Conservation (phyloP, 352 stramenopile species). For the Globisporangium nagaii region DNA sequence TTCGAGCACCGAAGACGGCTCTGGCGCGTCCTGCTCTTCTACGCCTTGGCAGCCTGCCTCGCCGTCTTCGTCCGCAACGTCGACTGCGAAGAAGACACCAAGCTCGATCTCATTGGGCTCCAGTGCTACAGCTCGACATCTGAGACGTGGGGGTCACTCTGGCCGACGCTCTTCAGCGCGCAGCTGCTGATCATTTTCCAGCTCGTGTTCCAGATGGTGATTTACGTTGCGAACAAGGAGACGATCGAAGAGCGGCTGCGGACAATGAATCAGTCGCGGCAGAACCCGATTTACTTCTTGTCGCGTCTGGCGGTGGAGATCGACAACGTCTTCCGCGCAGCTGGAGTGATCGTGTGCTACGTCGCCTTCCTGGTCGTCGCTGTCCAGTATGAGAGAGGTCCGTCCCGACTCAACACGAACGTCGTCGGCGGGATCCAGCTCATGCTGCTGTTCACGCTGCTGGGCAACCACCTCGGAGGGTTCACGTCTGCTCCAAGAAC, state of each 20-base stretch:
- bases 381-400: constrained; percentile 53
- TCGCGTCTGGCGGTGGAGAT: constrained; percentile 67
- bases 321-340: constrained; percentile 71
- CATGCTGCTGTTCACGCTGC: constrained; percentile 49
- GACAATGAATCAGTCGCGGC: constrained; percentile 52
- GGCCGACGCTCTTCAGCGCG: constrained; percentile 74
- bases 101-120: constrained; percentile 61
- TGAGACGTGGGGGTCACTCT: constrained; percentile 65
- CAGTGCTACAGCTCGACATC: constrained; percentile 57
- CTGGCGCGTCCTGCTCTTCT: constrained; percentile 73
- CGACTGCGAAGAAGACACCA: constrained; percentile 37
- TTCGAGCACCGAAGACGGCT: constrained; percentile 71
- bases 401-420: constrained; percentile 54
- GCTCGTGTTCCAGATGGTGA: constrained; percentile 80
- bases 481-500: constrained; percentile 61
- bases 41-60: constrained; percentile 66
- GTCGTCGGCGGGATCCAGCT: constrained; percentile 59
- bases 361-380: constrained; percentile 60
- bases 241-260: constrained; percentile 59
- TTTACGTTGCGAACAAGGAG: constrained; percentile 73
- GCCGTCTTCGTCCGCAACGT: constrained; percentile 76
- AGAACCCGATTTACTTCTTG: constrained; percentile 73
- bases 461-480: constrained; percentile 66
- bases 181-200: constrained; percentile 83
- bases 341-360: constrained; percentile 66